Evolutionary conservation across 805 yeast genomes (phyloP).

Genomic region (Ogataea allantospora): DNA sequence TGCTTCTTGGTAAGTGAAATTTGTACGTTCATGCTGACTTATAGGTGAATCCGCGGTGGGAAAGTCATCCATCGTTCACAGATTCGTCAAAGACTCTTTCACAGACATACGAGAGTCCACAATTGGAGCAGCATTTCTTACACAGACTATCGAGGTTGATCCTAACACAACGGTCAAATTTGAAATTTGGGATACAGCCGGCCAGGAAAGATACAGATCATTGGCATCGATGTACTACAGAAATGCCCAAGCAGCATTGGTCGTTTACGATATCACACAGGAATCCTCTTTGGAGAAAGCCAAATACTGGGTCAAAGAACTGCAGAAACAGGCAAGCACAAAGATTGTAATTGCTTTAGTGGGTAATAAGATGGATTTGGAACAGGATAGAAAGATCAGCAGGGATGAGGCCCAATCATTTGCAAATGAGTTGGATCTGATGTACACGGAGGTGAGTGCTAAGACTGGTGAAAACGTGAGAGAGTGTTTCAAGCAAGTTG

Average conservation of each 20-base stretch:
- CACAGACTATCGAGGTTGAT: conserved; percentile 61
- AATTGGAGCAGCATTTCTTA: conserved; percentile 80
- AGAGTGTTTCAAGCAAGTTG: conserved; percentile 48
- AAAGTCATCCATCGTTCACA: conserved; percentile 61
- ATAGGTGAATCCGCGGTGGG: conserved; percentile 69
- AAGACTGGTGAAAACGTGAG: conserved; percentile 53
- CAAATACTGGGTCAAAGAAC: conserved; percentile 73
- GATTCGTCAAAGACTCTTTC: conserved; percentile 72
- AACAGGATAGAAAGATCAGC: conserved; percentile 44
- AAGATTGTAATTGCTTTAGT: conserved; percentile 76
- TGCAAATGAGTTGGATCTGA: conserved; percentile 49
- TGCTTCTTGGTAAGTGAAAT: conserved; percentile 40
- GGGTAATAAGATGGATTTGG: conserved; percentile 75
- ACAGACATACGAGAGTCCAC: conserved; percentile 75
- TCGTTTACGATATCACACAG: conserved; percentile 74
- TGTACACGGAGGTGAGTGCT: conserved; percentile 58
- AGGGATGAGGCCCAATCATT: conserved; percentile 50
- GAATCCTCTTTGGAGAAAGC: conserved; percentile 67
- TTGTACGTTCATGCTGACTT: conserved; percentile 2
- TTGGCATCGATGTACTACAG: conserved; percentile 83
- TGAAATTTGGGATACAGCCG: conserved; percentile 88
- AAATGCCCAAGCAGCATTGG: conserved; percentile 76
- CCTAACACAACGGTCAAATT: conserved; percentile 58
- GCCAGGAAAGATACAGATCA: conserved; percentile 76
- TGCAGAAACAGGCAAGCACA: conserved; percentile 75